Evolutionary conservation across 306 rosid species (phyloP).

Genomic region (Ziziphus jujuba): DNA sequence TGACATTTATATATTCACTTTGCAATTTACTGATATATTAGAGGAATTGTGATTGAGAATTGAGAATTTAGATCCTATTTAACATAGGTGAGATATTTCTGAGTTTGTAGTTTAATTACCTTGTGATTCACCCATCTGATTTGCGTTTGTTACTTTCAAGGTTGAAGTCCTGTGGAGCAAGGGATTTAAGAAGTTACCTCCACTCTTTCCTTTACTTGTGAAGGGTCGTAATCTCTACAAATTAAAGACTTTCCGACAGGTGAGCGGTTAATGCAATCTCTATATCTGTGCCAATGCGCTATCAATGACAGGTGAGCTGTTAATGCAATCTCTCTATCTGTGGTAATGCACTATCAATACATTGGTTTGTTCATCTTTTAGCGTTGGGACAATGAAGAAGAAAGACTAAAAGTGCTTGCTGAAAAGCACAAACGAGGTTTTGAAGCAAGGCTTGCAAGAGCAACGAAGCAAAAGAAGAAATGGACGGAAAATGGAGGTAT

Average conservation of each 20-base stretch:
- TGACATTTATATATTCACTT: neutral
- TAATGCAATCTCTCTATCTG: neutral
- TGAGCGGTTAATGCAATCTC: constrained; percentile 18
- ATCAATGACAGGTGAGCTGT: constrained; percentile 49
- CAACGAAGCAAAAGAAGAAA: constrained; percentile 34
- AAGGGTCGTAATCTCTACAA: constrained; percentile 88
- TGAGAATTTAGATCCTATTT: neutral
- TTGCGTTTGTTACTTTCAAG: constrained; percentile 33
- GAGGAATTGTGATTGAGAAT: neutral
- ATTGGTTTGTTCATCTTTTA: constrained; percentile 26
- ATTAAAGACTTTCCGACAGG: constrained; percentile 74
- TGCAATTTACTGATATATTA: neutral
- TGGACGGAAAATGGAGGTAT: constrained; percentile 40
- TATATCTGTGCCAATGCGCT: neutral
- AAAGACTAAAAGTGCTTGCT: constrained; percentile 58
- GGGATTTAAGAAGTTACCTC: constrained; percentile 55
- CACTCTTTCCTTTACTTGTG: constrained; percentile 66
- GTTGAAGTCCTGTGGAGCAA: constrained; percentile 84
- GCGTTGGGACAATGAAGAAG: constrained; percentile 75
- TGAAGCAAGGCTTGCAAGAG: constrained; percentile 62
- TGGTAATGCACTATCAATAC: neutral
- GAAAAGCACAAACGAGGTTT: constrained; percentile 80
- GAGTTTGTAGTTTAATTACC: neutral
- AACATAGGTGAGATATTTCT: neutral
- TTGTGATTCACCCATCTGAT: constrained; percentile 7